Percentiles rank a stretch among this genome's conserved stretches.
These are phyloP conservation scores for Otatea glauca DNA, from an alignment of 176 grass and related monocot species.

Conservation along the genomic window DNA sequence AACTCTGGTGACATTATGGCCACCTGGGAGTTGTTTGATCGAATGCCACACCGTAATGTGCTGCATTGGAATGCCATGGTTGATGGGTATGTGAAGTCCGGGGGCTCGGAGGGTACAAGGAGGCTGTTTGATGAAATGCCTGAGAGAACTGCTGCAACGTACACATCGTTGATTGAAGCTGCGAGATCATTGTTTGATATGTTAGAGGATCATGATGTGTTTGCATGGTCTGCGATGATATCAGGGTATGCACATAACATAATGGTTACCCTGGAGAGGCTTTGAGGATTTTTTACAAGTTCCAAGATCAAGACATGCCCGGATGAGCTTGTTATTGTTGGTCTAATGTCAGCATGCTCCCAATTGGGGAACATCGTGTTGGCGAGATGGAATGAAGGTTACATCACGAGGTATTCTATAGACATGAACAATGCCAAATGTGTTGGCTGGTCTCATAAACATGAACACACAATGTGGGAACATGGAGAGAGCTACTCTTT, in stretches of 20 bases:
- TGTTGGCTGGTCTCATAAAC: conserved; percentile 76
- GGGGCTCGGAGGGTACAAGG: conserved; percentile 55
- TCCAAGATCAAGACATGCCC: conserved; percentile 58
- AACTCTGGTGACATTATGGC: conserved; percentile 43
- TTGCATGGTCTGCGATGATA: conserved; percentile 82
- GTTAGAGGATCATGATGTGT: conserved; percentile 57
- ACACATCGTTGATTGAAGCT: conserved; percentile 70
- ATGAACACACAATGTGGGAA: conserved; percentile 94
- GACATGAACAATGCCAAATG: conserved; percentile 61
- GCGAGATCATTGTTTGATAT: conserved; percentile 73
- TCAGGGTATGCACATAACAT: conserved; percentile 80
- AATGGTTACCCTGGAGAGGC: conserved; percentile 70
- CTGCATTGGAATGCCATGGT: conserved; percentile 87
- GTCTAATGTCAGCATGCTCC: conserved; percentile 84
- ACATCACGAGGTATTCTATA: conserved; percentile 51
- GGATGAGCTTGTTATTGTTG: conserved; percentile 71
- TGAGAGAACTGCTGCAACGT: conserved; percentile 46
- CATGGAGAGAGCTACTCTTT: conserved; percentile 72
- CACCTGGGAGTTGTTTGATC: conserved; percentile 62
- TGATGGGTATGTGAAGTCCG: conserved; percentile 66
- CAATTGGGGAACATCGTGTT: conserved; percentile 68
- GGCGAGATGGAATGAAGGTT: conserved; percentile 70
- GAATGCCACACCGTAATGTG: conserved; percentile 62
- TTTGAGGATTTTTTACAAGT: conserved; percentile 71
- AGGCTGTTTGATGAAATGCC: conserved; percentile 81